Conservation (phyloP, 2,329 filamentous ascomycete species). For the Cercospora citrullina region DNA sequence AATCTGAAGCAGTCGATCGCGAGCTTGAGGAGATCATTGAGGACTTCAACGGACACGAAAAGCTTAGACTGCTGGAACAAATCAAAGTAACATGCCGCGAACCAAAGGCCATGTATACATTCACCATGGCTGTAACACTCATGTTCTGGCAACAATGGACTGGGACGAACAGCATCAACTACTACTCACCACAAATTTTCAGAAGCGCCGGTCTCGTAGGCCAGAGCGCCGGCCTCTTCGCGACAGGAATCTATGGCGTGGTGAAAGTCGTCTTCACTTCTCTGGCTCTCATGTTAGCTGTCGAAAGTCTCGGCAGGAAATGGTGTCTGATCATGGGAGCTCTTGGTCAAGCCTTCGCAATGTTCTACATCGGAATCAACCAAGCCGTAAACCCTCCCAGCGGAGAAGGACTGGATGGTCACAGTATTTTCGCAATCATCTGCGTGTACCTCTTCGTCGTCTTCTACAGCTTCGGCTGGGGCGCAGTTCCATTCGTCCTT, state of each 20-base stretch:
- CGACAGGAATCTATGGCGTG: constrained; percentile 50
- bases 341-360: constrained; percentile 47
- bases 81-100: constrained; percentile 42
- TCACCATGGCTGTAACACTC: constrained; percentile 45
- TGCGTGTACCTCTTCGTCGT: constrained; percentile 54
- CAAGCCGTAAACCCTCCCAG: constrained; percentile 51
- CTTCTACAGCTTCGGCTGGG: constrained; percentile 51
- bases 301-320: constrained; percentile 49
- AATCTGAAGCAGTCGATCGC: constrained; percentile 41
- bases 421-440: constrained; percentile 55
- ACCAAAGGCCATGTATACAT: constrained; percentile 44
- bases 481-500: constrained; percentile 49
- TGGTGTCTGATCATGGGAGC: constrained; percentile 48
- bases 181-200: constrained; percentile 50
- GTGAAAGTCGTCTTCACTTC: constrained; percentile 49
- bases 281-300: constrained; percentile 47
- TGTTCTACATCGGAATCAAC: constrained; percentile 44
- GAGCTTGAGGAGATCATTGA: constrained; percentile 49
- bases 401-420: constrained; percentile 47
- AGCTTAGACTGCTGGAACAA: constrained; percentile 43
- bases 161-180: constrained; percentile 42
- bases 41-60: constrained; percentile 48
- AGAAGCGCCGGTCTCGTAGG: constrained; percentile 44
- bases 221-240: constrained; percentile 45
- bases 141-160: constrained; percentile 45